Base-by-base conservation (phyloP, 768 basidiomycete genomes). In the Leccinum olivaceopallidum region DNA sequence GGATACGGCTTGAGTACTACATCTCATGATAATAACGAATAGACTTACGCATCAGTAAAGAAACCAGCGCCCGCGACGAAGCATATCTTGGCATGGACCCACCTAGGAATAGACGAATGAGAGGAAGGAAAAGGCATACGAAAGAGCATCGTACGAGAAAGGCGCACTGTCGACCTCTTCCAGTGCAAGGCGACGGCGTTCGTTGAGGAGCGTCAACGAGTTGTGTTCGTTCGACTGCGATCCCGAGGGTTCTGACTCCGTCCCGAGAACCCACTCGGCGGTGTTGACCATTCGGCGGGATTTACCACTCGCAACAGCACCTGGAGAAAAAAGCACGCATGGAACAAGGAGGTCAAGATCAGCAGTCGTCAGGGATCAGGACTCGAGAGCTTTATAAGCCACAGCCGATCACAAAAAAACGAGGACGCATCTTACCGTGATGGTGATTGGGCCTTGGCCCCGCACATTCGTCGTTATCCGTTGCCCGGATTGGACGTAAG, bases 101-200 rank as follows among this genome's bases (percentile, higher is more conserved):
- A 90, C 16, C 89, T 90, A 58, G 42, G 60, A 54, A 50, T 13
- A 20, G 42, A 53, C n/a, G 12, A 14, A 30, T 55, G 16, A 54
- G 36, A 53, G 1, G 30, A 8, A 57, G 5, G 53, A 53, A 39
- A 36, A 30, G 28, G 20, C 28, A 47, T n/a, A 20, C 8, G 22
- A 49, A 36, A 28, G 24, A 50, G 56, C 49, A 75, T 65, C 87
- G 56, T 73, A 92, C 89, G 87, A 87, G 75, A 95, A 95, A 52
- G 76, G 77, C 57, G 95, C 94, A 62, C 90, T 86, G 75, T 96
- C 94, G 61, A 96, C 83, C 71, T 93, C 89, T 30, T 85, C 82
- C 59, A 97, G 80, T 57, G 93, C 92, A 52, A 83, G 84, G 36
- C 88, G 82, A 61, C 94, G 85, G 52, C 83, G 83, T 69, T 89